These are phyloP conservation scores for Fomitopsis palustris DNA, from an alignment of 1,284 basidiomycete species.

Conservation along the genomic window DNA sequence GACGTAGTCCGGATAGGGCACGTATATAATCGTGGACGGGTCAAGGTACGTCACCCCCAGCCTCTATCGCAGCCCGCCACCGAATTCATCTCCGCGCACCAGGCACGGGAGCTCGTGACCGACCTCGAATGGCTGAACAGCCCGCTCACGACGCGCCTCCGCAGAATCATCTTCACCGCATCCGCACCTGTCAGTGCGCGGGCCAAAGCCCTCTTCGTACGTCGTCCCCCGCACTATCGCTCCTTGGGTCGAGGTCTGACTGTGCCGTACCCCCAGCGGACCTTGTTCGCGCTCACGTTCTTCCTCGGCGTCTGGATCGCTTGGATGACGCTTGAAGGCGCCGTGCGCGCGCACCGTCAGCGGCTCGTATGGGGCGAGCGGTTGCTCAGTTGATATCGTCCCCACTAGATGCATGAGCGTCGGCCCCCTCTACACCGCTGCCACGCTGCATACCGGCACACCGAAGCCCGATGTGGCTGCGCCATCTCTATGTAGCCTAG, in stretches of 20 bases:
- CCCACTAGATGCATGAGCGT: neutral
- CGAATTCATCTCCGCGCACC: neutral
- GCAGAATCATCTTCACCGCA: neutral
- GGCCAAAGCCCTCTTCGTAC: neutral
- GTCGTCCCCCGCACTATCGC: neutral
- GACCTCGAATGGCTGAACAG: neutral
- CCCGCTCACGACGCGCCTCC: neutral
- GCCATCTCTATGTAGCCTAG: no score
- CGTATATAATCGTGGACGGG: neutral
- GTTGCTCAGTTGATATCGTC: constrained; percentile 37
- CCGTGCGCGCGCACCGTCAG: constrained; percentile 64
- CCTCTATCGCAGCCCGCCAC: neutral
- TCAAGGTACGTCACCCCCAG: neutral
- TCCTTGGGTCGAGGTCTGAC: neutral
- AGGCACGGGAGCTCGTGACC: neutral
- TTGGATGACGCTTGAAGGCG: constrained; percentile 59
- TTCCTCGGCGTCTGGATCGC: constrained; percentile 30
- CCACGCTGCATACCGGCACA: neutral
- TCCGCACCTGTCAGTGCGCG: neutral
- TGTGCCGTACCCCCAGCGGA: neutral
- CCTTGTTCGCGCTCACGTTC: neutral
- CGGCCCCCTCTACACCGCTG: neutral
- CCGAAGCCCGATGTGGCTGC: neutral
- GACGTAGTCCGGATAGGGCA: neutral
- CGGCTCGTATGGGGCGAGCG: constrained; percentile 72